Evolutionary conservation across 192 early-diverging fungal genomes (phyloP), one percentile per base, ranked within the genome.

Genomic region (Borealophlyctis nickersoniae): DNA sequence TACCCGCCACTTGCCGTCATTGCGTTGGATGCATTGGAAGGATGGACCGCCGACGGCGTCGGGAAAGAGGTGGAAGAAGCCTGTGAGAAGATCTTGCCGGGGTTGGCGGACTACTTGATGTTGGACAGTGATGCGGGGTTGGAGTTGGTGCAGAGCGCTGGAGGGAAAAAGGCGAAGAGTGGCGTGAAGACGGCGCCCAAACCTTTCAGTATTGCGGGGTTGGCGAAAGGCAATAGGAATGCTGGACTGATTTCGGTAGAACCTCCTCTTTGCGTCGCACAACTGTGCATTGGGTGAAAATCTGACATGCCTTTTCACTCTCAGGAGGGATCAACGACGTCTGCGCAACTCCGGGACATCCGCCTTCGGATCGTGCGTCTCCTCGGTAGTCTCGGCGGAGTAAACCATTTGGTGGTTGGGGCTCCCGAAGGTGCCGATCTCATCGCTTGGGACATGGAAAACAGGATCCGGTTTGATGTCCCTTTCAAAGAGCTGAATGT

Each of bases 401-500:
- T 71, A 53, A 89, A 80, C 66, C 55, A 65, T 24, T 60, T 66
- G 13, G 23, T 73, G 52, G 50, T 79, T 9, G 52, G 22, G 7
- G 49, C 27, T 0, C 22, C 32, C 27, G 56, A 28, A 3, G 31
- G 33, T 9, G 27, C 52, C 2, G 74, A 66, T 35, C 36, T 87
- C 4, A 58, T 89, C 27, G 78, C 87, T 2, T 92, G 90, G 90
- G 87, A 91, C 68, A 69, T 86, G 4, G 83, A 88, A 36, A 78
- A 71, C 33, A 49, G 73, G 13, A 35, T 92, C 0, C 76, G 63
- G 14, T 72, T 90, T 51, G 71, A 76, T 52, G 62, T 92, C 30
- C 89, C 89, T 14, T 92, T 89, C 60, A 77, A 79, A 48, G 88
- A 87, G 51, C 73, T 79, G 29, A 85, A 85, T 49, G 74, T 84